These are phyloP conservation scores for Cutaneotrichosporon sp. DNA, from an alignment of 1,284 basidiomycete species.

Conservation along the genomic window DNA sequence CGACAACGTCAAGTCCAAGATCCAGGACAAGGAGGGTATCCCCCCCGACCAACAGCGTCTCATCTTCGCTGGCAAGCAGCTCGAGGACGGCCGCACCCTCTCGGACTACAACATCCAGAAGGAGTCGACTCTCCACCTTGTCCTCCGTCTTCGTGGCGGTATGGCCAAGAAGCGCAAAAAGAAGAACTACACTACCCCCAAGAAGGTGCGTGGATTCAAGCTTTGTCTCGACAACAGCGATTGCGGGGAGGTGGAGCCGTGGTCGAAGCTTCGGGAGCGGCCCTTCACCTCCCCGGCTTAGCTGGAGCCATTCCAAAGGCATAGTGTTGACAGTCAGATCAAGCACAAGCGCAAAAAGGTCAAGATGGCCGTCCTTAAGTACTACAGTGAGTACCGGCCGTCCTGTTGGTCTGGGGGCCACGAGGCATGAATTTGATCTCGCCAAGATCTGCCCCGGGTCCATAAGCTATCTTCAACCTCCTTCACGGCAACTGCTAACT, in stretches of 20 bases:
- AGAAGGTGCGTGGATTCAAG: constrained; percentile 68
- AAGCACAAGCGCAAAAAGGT: constrained; percentile 78
- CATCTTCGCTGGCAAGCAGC: constrained; percentile 98
- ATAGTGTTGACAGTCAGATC: constrained; percentile 54
- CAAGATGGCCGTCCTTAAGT: constrained; percentile 98
- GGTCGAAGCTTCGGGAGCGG: no score
- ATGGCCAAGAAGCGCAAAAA: constrained; percentile 97
- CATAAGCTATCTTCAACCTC: constrained; percentile 89
- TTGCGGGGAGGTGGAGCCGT: not conserved
- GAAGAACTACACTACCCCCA: constrained; percentile 79
- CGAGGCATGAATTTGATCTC: constrained; percentile 10
- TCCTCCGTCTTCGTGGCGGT: constrained; percentile 77
- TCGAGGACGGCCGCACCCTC: constrained; percentile 87
- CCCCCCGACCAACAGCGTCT: constrained; percentile 84
- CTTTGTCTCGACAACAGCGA: no score
- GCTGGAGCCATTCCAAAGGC: constrained; percentile 41
- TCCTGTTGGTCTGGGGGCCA: no score
- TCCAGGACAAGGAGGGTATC: constrained; percentile 91
- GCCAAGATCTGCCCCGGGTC: constrained; percentile 79
- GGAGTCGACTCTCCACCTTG: constrained; percentile 92
- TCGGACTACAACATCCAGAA: constrained; percentile 95
- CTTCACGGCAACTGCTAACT: constrained; percentile 64
- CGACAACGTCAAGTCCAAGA: constrained; percentile 96
- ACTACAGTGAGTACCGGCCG: constrained; percentile 62
- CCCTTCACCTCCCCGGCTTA: not conserved